A percentile compares a stretch with the other conserved stretches of the same genome.
Conservation (phyloP, 73 alveolate genomes). For the Paramecium primaurelia region DNA sequence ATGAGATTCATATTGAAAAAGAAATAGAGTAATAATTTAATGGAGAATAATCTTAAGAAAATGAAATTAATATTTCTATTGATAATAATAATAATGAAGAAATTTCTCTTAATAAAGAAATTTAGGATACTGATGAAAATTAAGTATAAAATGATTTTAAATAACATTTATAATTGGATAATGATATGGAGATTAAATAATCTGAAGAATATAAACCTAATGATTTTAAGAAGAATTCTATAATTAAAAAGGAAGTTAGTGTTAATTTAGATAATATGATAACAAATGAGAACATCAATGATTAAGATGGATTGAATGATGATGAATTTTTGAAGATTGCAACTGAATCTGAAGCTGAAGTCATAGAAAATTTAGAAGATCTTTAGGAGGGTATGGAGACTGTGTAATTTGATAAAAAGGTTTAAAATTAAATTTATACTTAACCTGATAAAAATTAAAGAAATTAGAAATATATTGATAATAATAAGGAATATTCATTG, state of each 20-base stretch:
- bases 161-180: background rate
- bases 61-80: background rate
- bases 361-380: background rate
- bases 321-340: background rate
- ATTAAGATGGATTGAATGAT: background rate
- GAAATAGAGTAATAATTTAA: background rate
- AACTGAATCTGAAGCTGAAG: background rate
- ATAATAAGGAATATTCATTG: background rate
- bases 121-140: background rate
- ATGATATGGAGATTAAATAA: background rate
- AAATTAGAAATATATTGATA: background rate
- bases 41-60: background rate
- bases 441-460: background rate
- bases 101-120: background rate
- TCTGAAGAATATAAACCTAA: background rate
- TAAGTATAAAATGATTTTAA: background rate
- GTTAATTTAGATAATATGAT: background rate
- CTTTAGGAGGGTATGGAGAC: background rate
- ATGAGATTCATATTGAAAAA: background rate
- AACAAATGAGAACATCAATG: background rate
- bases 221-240: background rate
- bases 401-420: background rate
- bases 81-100: background rate
- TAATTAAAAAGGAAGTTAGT: background rate
- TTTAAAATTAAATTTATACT: background rate